These are phyloP conservation scores for Tetracladium marchalianum DNA, from an alignment of 495 filamentous ascomycete genomes.

Conservation along the genomic window DNA sequence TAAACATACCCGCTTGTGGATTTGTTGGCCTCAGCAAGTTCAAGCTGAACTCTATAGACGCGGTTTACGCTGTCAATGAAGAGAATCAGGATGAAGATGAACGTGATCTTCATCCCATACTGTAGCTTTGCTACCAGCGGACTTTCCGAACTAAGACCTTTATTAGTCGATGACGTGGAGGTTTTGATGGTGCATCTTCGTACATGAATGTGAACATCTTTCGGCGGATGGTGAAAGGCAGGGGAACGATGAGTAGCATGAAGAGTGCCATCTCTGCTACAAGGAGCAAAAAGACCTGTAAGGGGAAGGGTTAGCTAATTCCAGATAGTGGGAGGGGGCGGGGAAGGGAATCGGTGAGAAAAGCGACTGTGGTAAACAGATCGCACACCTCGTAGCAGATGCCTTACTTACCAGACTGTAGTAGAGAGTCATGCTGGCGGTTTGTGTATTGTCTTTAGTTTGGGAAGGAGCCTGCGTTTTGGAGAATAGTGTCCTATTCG, in stretches of 20 bases:
- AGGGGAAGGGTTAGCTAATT: not conserved
- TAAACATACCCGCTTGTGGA: slow-evolving; percentile 33
- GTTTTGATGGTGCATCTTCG: slow-evolving; percentile 8
- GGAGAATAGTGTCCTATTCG: slow-evolving; percentile 12
- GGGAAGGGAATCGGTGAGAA: not conserved
- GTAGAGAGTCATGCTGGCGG: slow-evolving; percentile 88
- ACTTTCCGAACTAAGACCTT: slow-evolving; percentile 59
- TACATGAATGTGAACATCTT: slow-evolving; percentile 73
- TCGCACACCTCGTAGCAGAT: not conserved
- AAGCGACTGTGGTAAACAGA: not conserved
- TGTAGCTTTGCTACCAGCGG: slow-evolving; percentile 45
- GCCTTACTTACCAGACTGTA: slow-evolving; percentile 76
- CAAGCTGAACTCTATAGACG: slow-evolving; percentile 90
- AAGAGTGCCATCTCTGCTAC: slow-evolving; percentile 92
- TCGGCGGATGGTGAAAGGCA: slow-evolving; percentile 78
- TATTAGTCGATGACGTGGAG: slow-evolving; percentile 3
- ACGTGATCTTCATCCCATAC: slow-evolving; percentile 70
- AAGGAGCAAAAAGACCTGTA: slow-evolving; percentile 84
- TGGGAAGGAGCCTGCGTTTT: not conserved
- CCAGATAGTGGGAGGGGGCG: not conserved
- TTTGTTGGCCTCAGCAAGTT: slow-evolving; percentile 53
- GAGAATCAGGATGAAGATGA: slow-evolving; percentile 95
- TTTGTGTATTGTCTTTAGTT: not conserved
- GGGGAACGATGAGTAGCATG: slow-evolving; percentile 80
- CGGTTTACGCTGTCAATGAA: slow-evolving; percentile 99